Base-by-base conservation (phyloP, 2,329 filamentous ascomycete species). In the Apiospora hydei region DNA sequence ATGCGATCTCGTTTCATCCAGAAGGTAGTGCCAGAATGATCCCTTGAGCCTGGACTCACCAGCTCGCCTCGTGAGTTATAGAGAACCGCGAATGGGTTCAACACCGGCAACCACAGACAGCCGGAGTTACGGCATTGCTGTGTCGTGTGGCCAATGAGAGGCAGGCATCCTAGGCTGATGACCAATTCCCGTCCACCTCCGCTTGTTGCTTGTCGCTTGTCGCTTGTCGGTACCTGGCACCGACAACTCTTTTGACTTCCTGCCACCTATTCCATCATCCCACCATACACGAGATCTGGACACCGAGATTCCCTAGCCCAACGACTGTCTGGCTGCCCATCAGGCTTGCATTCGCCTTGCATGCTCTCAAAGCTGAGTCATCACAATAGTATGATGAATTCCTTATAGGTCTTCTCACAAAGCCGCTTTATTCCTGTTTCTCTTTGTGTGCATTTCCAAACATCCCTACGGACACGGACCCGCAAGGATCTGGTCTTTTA, bases 81-180 rank as follows among this genome's bases (percentile, higher is more conserved):
- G 57, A 14, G 41, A 41, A 38, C n/a, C 18, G 34, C 57, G 30
- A 10, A 13, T n/a, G 57, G 21, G 13, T 14, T 41, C 53, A 41
- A 16, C 18, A 21, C 34, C n/a, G 57, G 34, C 57, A 13, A n/a
- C 57, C 34, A 64, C 3, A 43, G 21, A 64, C 53, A 64, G 57
- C 57, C 57, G 34, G 34, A 41, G 57, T 41, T 41, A 21, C 34
- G 57, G 26, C 18, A 38, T 38, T 30, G 13, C 34, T 61, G 53
- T n/a, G 38, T 38, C 30, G 18, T 61, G 38, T 38, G 57, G 34
- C 57, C 57, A 64, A 64, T 64, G 34, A 64, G 57, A 64, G 34
- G 57, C 34, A 41, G 57, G 10, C 57, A 64, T 41, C 57, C 57
- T 64, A 64, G 57, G 57, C 57, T 64, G 57, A 64, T 64, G 57